Evolutionary conservation across 768 basidiomycete genomes (phyloP).

Genomic region (Wakefieldia striispora): DNA sequence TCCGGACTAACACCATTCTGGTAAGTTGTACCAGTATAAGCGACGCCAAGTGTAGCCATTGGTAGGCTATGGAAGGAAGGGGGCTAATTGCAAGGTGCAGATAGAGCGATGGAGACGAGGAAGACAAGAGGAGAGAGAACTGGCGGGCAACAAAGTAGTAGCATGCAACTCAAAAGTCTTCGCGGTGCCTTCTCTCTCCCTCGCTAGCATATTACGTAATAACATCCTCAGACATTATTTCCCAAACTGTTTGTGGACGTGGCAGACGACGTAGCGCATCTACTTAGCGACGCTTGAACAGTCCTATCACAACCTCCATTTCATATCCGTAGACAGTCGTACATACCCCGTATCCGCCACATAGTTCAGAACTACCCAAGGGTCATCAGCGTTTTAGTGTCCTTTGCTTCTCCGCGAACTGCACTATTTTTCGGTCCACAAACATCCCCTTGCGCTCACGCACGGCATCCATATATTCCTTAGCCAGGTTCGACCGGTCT

Average conservation of each 20-base stretch:
- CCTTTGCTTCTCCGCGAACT: constrained; percentile 96
- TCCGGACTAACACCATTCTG: constrained; percentile 25
- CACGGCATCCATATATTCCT: constrained; percentile 87
- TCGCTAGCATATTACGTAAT: constrained; percentile 27
- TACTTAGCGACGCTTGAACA: too few species aligned
- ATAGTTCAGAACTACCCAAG: background rate
- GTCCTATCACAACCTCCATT: background rate
- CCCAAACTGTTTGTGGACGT: too few species aligned
- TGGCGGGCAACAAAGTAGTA: too few species aligned
- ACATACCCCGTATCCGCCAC: background rate
- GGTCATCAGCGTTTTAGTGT: constrained; percentile 61
- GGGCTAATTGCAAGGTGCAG: background rate
- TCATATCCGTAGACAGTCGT: constrained; percentile 9
- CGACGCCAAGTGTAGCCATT: constrained; percentile 28
- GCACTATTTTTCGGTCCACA: constrained; percentile 91
- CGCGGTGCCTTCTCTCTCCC: constrained; percentile 10
- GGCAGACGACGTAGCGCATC: too few species aligned
- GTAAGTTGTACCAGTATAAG: constrained; percentile 20
- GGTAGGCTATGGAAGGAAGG: constrained; percentile 1
- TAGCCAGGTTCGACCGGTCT: constrained; percentile 90
- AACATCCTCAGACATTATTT: background rate
- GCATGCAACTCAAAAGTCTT: too few species aligned
- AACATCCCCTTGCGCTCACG: constrained; percentile 94
- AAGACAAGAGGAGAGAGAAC: constrained; percentile 6
- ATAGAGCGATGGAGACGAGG: constrained; percentile 10